Evolutionary conservation across 2,329 filamentous ascomycete genomes (phyloP).

Genomic region (Fusarium secorum): DNA sequence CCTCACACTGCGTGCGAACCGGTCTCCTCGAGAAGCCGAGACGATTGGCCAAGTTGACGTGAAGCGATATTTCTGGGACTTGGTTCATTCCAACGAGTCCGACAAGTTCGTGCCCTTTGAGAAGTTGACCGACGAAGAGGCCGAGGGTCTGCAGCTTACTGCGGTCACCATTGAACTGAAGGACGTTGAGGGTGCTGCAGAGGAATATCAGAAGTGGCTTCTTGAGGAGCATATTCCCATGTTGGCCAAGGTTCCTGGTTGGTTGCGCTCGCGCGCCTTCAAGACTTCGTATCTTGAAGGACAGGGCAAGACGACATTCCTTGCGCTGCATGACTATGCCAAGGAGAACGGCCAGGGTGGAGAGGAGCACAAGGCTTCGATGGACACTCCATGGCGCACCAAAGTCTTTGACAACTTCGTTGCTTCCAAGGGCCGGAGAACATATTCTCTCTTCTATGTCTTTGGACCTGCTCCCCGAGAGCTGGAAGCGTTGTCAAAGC

Average conservation of each 20-base stretch:
- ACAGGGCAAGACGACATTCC: slow-evolving; percentile 58
- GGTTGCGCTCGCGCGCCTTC: slow-evolving; percentile 77
- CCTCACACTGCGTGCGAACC: slow-evolving; percentile 66
- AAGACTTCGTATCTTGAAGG: slow-evolving; percentile 70
- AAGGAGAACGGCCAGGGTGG: slow-evolving; percentile 72
- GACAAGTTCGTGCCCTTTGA: slow-evolving; percentile 68
- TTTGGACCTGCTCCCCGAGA: slow-evolving; percentile 80
- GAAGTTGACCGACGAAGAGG: slow-evolving; percentile 64
- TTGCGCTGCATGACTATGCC: slow-evolving; percentile 77
- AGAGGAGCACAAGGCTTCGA: slow-evolving; percentile 68
- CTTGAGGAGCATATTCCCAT: slow-evolving; percentile 76
- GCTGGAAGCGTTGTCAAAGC: slow-evolving; percentile 62
- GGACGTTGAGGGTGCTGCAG: slow-evolving; percentile 56
- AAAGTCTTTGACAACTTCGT: slow-evolving; percentile 68
- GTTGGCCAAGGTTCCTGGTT: slow-evolving; percentile 78
- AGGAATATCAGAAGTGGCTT: slow-evolving; percentile 73
- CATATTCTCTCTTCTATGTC: slow-evolving; percentile 78
- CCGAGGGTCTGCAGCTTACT: slow-evolving; percentile 67
- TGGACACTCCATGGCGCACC: slow-evolving; percentile 67
- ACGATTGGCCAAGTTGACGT: slow-evolving; percentile 69
- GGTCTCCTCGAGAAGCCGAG: slow-evolving; percentile 61
- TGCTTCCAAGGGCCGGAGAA: slow-evolving; percentile 62
- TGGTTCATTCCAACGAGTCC: slow-evolving; percentile 64
- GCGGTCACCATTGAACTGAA: slow-evolving; percentile 67
- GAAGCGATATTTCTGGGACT: slow-evolving; percentile 74